Evolutionary conservation across 345 rosid species (phyloP), one percentile per base, ranked within the genome.

Genomic region (Boechera stricta): DNA sequence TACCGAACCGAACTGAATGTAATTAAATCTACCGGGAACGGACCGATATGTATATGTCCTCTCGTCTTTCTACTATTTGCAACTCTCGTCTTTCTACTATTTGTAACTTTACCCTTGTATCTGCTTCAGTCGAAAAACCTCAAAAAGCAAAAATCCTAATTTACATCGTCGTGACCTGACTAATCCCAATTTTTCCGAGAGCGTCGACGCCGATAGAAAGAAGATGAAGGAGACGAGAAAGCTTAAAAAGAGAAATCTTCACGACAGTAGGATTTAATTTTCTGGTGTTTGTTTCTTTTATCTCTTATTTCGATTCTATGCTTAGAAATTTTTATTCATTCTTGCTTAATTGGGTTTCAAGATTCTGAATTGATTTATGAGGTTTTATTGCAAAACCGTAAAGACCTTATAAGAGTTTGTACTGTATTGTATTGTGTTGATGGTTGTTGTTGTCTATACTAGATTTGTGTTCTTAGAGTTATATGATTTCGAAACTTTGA

Each of bases 131-230:
- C 55, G 1, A 36, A 58, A 76, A 76, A 58, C 70, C 69, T 69
- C 74, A n/a, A 69, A 69, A 49, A 58, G 0, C 70, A 6, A 69
- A 76, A 77, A 55, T 76, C 80, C 80, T 71, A 77, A 49, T 77
- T 62, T 62, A 42, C 64, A 53, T 76, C 42, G 57, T 69, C 57
- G 56, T 35, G 1, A 16, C 64, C 57, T 62, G 57, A 65, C 61
- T 7, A 76, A 16, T 52, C 24, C 45, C 28, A 38, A 26, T 6
- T 33, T 48, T 47, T 35, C 80, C 75, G 45, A 51, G 44, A 51
- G 41, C 67, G 26, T 56, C 72, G 73, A 21, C 79, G 59, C 55
- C 69, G 80, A 42, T 16, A 45, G 6, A n/a, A 38, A 55, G 48
- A 73, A 69, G 79, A 73, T 79, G 75, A 69, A 10, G 39, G 78